These are phyloP conservation scores for Tetrapisispora fleetii DNA, from an alignment of 805 yeast species.

Conservation along the genomic window DNA sequence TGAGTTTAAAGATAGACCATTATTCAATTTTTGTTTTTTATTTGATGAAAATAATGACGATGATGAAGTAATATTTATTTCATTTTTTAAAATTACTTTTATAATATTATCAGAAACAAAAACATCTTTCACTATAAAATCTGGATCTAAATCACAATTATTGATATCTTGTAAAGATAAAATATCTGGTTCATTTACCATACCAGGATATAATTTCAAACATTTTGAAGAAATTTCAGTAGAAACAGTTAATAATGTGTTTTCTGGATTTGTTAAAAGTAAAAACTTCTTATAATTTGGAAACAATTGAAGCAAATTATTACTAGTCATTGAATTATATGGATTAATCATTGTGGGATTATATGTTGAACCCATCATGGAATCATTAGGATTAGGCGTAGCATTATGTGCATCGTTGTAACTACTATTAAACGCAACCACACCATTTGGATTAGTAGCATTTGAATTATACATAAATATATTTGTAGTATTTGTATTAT, in stretches of 20 bases:
- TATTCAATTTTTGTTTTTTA: constrained; percentile 19
- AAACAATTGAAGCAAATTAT: neutral
- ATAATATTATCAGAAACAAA: constrained; percentile 43
- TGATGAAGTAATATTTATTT: constrained; percentile 26
- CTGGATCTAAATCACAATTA: constrained; percentile 73
- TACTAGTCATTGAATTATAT: neutral
- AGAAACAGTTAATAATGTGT: constrained; percentile 40
- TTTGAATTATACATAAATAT: neutral
- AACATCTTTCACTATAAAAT: constrained; percentile 53
- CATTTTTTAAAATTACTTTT: constrained; percentile 36
- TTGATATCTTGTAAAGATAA: constrained; percentile 56
- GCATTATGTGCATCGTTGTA: constrained; percentile 4
- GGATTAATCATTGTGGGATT: neutral
- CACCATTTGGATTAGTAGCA: constrained; percentile 7
- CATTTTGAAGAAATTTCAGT: constrained; percentile 48
- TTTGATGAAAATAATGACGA: constrained; percentile 18
- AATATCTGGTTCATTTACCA: constrained; percentile 43
- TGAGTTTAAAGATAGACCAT: constrained; percentile 9
- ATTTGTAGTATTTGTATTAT: constrained; percentile 4
- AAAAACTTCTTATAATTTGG: constrained; percentile 43
- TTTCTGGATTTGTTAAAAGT: constrained; percentile 45
- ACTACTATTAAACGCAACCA: neutral
- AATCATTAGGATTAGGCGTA: neutral
- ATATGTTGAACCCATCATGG: constrained; percentile 6
- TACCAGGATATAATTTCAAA: constrained; percentile 51